Evolutionary conservation across 306 rosid genomes (phyloP), one percentile per base, ranked within the genome.

Genomic region (Fragaria nilgerrensis): DNA sequence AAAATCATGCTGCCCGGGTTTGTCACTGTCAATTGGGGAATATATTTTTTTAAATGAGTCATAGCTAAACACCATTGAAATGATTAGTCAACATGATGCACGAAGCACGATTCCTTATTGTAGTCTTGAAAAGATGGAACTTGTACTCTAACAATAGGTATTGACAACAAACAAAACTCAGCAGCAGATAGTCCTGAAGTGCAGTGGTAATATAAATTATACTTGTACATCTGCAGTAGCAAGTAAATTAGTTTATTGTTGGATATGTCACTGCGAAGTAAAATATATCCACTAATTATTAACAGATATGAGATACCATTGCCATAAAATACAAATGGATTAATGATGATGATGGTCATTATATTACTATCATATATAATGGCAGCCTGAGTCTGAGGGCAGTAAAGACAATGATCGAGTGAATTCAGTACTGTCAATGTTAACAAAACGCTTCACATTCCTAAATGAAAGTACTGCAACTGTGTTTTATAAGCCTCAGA

Each of bases 1-100:
- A 32, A 85, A 85, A 72, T 85, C 81, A 62, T 85, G 88, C 48
- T 82, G 81, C 22, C 88, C 88, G 8, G 88, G 88, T 78, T 78
- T 79, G 71, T 85, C 88, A 16, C 88, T 85, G 85, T 52, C 66
- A 52, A 39, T 47, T 7, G 53, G 19, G 39, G 20, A 12, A 34
- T 52, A 52, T 7, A 50, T 50, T 29, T 47, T 19, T 27, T 47
- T 45, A 27, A 56, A 13, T 72, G 44, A 9, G 78, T 65, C 58
- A 19, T n/a, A 53, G 29, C 32, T 3, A 61, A 5, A 43, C 43
- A 71, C 47, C 73, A 67, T 55, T 45, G 23, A 14, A 43, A 44
- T 68, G 58, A 49, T 36, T 37, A 56, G 3, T 17, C 34, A 63
- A 41, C 34, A 63, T 44, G 20, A 25, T 50, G 7, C 41, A 37